Evolutionary conservation across 164 flowering plant species (phyloP), one percentile per base, ranked within the genome.

Genomic region (Pachysandra terminalis): DNA sequence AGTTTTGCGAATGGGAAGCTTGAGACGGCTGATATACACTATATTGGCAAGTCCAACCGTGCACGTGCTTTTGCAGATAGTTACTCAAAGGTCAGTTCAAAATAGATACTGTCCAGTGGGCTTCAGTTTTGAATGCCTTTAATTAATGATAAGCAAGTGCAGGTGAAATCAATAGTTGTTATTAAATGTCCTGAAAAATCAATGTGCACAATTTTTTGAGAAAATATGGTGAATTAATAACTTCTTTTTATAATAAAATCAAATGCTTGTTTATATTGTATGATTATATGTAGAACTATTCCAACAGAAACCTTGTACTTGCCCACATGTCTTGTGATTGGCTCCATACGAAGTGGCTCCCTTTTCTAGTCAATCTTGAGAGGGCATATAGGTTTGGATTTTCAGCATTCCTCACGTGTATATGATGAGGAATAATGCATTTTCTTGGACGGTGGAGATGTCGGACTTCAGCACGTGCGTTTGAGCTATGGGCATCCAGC

Each of bases 1-100:
- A 77, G 54, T 75, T 78, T 89, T 81, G 82, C 73, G 21, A 90
- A 87, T 76, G 97, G 98, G 67, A 86, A 86, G 78, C 80, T 92
- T 78, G 90, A 89, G 76, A 84, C 72, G 71, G 92, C 97, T 68
- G 94, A 95, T 76, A 69, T 92, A 69, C 83, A 86, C 12, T 95
- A 82, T 71, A 71, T 83, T 65, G 96, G 87, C 67, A 86, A 87
- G 76, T 45, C 76, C 54, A 87, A 89, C 70, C 82, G 93, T 75
- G 90, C 86, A 59, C 94, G 99, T 64, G 87, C 93, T 75, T 92
- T 87, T 75, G 94, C 99, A 22, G 97, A 95, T 79, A 92, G 86
- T 73, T 92, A 81, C 80, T 92, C 97, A 12, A 95, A 95, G 99
- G 98, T 94, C 62, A 32, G 85, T 71, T 19, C 49, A 22, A 15